A percentile compares a stretch with the other conserved stretches of the same genome.
Evolutionary conservation across 257 asterid genomes (phyloP).

Genomic region (Capsicum chinense): DNA sequence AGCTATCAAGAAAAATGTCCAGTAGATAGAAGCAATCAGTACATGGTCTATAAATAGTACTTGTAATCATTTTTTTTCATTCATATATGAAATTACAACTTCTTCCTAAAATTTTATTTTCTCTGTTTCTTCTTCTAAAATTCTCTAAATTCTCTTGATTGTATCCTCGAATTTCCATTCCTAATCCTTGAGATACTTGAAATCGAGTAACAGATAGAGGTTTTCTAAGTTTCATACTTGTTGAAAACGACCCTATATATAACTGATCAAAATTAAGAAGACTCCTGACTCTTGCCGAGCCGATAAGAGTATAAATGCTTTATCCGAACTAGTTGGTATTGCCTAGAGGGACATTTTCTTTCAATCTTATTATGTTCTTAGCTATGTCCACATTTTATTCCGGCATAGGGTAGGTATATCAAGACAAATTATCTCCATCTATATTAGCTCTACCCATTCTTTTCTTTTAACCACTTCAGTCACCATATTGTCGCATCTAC

Average conservation of each 20-base stretch:
- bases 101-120: no score
- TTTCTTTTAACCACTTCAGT: not conserved
- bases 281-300: not conserved
- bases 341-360: not conserved
- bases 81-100: no score
- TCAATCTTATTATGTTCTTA: slow-evolving; percentile 6
- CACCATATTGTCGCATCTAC: not conserved
- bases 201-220: not conserved
- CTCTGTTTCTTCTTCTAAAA: no score
- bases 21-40: no score
- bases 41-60: no score
- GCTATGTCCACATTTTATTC: not conserved
- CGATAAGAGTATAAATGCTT: not conserved
- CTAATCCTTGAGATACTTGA: no score
- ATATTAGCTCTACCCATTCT: not conserved
- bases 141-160: no score
- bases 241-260: not conserved
- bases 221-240: not conserved
- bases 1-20: no score
- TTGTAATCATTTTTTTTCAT: no score
- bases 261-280: not conserved
- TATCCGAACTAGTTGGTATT: not conserved
- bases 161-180: no score
- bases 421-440: not conserved
- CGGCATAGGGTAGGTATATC: not conserved